Base-by-base conservation (phyloP, 1,284 basidiomycete species). In the Fomitopsis betulina region DNA sequence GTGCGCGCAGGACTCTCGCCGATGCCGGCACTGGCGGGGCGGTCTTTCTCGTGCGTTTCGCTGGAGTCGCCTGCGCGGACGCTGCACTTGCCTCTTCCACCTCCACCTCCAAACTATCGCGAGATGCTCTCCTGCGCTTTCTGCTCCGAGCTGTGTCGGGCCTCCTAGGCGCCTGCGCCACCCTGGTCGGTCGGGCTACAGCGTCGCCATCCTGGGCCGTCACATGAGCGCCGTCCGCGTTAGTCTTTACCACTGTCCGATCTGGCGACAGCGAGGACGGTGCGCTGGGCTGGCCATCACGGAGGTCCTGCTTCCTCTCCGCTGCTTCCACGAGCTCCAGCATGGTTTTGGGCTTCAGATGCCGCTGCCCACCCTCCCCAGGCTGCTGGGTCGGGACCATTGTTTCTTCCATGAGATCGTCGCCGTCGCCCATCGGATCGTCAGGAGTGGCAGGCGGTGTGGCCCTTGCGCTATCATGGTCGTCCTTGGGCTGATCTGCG, bases 241-340 rank as follows among this genome's bases (percentile, higher is more conserved):
- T 35, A 33, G 49, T 51, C n/a, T 51, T 27, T n/a, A n/a, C 49
- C 10, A 6, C 32, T 35, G 32, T 51, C 49, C 49, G 49, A 37
- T 51, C n/a, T 27, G 38, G 13, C 43, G 53, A 35, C 40, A 55
- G 25, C n/a, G 40, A 45, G 35, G 27, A 32, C 30, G 39, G 21
- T 33, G 19, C 30, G 13, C 25, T 30, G 15, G 19, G 17, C 17
- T n/a, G 52, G 10, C 33, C 64, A 43, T 45, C 57, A 39, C 60
- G 21, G 27, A 53, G 42, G 53, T 30, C 55, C 47, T 27, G 49
- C 53, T 54, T 52, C 38, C 58, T 64, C 15, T 70, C 72, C 23
- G 70, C 65, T 47, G 64, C 79, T 62, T 85, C 83, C 13, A 86
- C 88, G 39, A 91, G 75, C 64, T 89, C 80, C 27, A 77, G 77